A percentile compares a stretch with the other conserved stretches of the same genome.
Conservation (phyloP, 1,284 basidiomycete genomes). For the Ustilago shanxiensis region DNA sequence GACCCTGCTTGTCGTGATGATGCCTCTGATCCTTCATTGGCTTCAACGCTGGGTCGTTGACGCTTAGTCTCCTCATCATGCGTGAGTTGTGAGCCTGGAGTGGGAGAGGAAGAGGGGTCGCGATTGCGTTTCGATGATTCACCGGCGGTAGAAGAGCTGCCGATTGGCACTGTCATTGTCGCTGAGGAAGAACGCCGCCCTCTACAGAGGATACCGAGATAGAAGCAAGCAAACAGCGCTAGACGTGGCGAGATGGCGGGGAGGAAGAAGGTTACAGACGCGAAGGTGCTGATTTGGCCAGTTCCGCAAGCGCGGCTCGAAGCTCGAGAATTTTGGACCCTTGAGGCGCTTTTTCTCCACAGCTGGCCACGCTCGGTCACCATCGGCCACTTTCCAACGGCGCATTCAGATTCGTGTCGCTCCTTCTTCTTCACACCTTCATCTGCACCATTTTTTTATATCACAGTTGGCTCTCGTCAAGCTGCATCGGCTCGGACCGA, state of each 20-base stretch:
- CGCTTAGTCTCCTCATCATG: not conserved
- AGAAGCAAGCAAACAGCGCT: too few species aligned
- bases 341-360: not conserved
- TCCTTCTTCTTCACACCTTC: not conserved
- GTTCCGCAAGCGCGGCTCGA: not conserved
- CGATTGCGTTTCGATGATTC: conserved; percentile 18
- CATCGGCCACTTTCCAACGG: conserved; percentile 11
- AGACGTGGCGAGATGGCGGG: not conserved
- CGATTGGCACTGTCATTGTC: not conserved
- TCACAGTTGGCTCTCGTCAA: not conserved
- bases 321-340: conserved; percentile 6
- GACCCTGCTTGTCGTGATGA: too few species aligned
- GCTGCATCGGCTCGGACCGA: not conserved
- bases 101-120: conserved; percentile 5
- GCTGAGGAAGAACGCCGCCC: too few species aligned
- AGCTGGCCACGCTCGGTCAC: not conserved
- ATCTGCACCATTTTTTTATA: not conserved
- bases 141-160: not conserved
- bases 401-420: not conserved
- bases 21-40: too few species aligned
- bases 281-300: not conserved
- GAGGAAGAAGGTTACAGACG: not conserved
- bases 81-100: not conserved
- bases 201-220: too few species aligned
- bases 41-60: too few species aligned